These are phyloP conservation scores for Phytophthora nicotianae DNA, from an alignment of 352 stramenopile species.

Conservation along the genomic window DNA sequence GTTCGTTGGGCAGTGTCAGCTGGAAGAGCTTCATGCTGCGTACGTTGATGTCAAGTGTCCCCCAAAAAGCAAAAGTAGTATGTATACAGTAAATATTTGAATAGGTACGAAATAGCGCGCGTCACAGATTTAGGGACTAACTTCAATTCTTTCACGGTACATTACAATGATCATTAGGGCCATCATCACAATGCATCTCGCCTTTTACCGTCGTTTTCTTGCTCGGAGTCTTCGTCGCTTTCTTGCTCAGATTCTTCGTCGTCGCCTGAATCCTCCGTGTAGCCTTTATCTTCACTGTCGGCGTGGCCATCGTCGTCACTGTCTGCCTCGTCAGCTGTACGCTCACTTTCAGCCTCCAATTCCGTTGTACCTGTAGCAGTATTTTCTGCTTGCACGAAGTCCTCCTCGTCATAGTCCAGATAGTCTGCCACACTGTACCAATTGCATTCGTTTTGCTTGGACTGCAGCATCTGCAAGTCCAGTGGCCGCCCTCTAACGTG, in stretches of 20 bases:
- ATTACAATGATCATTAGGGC: too few species aligned
- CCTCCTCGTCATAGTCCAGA: slow-evolving; percentile 57
- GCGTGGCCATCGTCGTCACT: slow-evolving; percentile 1
- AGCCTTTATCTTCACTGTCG: slow-evolving; percentile 14
- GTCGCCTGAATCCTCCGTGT: slow-evolving; percentile 20
- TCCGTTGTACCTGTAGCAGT: neutral
- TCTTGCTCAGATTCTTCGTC: slow-evolving; percentile 21
- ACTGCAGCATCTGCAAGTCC: slow-evolving; percentile 29
- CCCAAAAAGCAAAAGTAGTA: neutral
- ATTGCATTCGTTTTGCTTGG: slow-evolving; percentile 22
- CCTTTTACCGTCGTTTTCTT: too few species aligned
- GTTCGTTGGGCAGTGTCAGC: slow-evolving; percentile 85
- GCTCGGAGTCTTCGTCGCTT: slow-evolving; percentile 2
- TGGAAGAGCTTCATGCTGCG: slow-evolving; percentile 87
- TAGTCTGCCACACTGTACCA: slow-evolving; percentile 75
- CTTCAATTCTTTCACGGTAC: too few species aligned
- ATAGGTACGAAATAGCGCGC: slow-evolving; percentile 14
- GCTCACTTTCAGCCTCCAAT: slow-evolving; percentile 18
- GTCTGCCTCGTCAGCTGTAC: neutral
- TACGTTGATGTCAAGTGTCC: neutral
- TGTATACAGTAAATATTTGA: slow-evolving; percentile 1
- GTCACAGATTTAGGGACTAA: slow-evolving; percentile 10
- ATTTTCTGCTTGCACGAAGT: slow-evolving; percentile 14
- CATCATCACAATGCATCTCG: too few species aligned
- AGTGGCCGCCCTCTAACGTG: slow-evolving; percentile 46